Evolutionary conservation across 75 land plant genomes (phyloP).

Genomic region (Sequoia sempervirens): DNA sequence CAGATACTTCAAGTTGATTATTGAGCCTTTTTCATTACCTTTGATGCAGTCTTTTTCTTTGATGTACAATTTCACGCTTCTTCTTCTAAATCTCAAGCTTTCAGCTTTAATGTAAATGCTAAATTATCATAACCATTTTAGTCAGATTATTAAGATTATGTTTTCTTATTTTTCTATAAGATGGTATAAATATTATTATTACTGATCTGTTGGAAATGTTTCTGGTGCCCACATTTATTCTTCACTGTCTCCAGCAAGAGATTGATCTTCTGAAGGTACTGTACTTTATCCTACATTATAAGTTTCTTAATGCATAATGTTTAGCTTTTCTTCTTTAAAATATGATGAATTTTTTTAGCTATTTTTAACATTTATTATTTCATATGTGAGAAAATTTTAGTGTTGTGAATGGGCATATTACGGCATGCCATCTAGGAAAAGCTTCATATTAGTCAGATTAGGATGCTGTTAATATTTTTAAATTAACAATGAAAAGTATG

Average conservation of each 20-base stretch:
- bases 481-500: not conserved
- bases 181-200: not conserved
- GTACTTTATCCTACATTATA: not conserved
- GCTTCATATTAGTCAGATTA: not conserved
- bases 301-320: not conserved
- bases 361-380: not conserved
- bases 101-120: not conserved
- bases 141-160: not conserved
- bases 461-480: not conserved
- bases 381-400: not conserved
- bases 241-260: slow-evolving; percentile 71
- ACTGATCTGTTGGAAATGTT: slow-evolving; percentile 5
- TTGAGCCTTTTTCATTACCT: not conserved
- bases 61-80: not conserved
- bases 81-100: not conserved
- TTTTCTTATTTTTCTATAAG: not conserved
- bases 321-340: not conserved
- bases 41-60: not conserved
- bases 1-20: not conserved
- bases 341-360: not conserved
- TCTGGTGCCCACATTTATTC: not conserved
- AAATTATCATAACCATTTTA: not conserved
- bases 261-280: slow-evolving; percentile 94
- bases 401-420: not conserved
- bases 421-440: not conserved